Evolutionary conservation across 1,139 yeast genomes (phyloP).

Genomic region (Hanseniaspora gamundiae): DNA sequence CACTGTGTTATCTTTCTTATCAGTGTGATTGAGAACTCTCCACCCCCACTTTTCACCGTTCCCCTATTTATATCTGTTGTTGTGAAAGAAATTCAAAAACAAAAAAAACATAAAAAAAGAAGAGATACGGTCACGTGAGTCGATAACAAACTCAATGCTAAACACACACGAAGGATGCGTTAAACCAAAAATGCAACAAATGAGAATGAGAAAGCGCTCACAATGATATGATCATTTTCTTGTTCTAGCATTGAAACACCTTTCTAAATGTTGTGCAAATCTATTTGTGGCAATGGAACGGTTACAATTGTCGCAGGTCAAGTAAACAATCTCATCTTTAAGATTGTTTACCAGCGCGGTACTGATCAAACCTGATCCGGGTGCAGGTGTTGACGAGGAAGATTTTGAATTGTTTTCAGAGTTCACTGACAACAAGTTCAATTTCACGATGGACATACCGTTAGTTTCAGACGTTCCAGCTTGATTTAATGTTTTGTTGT

Average conservation of each 20-base stretch:
- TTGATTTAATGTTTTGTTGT: too few species aligned
- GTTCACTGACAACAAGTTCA: background rate
- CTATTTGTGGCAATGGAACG: conserved; percentile 83
- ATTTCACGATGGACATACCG: background rate
- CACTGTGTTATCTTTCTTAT: too few species aligned
- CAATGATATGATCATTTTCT: conserved; percentile 23
- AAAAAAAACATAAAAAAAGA: too few species aligned
- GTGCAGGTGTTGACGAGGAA: background rate
- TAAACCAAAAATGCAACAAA: too few species aligned
- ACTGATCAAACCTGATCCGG: background rate
- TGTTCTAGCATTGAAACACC: conserved; percentile 60
- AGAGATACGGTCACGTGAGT: too few species aligned
- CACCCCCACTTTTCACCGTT: too few species aligned
- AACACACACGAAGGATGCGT: too few species aligned
- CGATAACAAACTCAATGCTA: too few species aligned
- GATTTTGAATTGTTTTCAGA: background rate
- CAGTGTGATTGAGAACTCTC: too few species aligned
- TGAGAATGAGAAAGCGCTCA: too few species aligned
- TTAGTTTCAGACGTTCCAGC: background rate
- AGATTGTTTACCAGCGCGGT: background rate
- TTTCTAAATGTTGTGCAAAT: conserved; percentile 84
- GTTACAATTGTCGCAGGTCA: conserved; percentile 68
- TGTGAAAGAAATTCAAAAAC: too few species aligned
- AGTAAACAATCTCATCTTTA: conserved; percentile 37
- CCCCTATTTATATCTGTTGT: too few species aligned